Evolutionary conservation across 164 flowering plant genomes (phyloP).

Genomic region (Piper longum): DNA sequence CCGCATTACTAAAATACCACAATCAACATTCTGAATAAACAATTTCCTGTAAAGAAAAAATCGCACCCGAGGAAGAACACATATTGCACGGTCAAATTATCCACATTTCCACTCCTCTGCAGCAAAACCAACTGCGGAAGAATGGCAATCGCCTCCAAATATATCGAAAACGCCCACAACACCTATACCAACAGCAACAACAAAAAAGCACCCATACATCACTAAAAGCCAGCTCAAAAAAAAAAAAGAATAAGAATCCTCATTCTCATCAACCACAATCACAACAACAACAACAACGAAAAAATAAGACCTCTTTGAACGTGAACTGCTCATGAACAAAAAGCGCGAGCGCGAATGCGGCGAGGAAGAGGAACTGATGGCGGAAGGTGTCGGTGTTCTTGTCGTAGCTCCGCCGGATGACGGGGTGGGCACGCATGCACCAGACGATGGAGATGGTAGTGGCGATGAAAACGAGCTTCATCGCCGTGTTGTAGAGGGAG

Average conservation of each 20-base stretch:
- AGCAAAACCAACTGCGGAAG: conserved; percentile 85
- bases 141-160: conserved; percentile 89
- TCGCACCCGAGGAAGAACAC: conserved; percentile 81
- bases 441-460: conserved; percentile 70
- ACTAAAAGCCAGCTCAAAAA: background rate
- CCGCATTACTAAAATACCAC: background rate
- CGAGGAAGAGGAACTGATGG: conserved; percentile 39
- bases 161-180: conserved; percentile 88
- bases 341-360: conserved; percentile 40
- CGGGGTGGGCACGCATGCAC: conserved; percentile 61
- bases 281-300: background rate
- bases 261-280: background rate
- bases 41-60: too few species aligned
- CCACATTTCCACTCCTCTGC: conserved; percentile 84
- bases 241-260: background rate
- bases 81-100: conserved; percentile 82
- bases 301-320: conserved; percentile 45
- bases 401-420: conserved; percentile 58
- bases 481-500: conserved; percentile 65
- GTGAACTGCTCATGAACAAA: conserved; percentile 58
- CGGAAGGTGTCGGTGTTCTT: conserved; percentile 71
- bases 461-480: conserved; percentile 76
- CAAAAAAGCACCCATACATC: background rate
- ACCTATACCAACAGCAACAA: conserved; percentile 27
- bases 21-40: too few species aligned